A percentile compares a stretch with the other conserved stretches of the same genome.
These are phyloP conservation scores for Breviolum minutum DNA, from an alignment of 73 alveolate species.

Conservation along the genomic window DNA sequence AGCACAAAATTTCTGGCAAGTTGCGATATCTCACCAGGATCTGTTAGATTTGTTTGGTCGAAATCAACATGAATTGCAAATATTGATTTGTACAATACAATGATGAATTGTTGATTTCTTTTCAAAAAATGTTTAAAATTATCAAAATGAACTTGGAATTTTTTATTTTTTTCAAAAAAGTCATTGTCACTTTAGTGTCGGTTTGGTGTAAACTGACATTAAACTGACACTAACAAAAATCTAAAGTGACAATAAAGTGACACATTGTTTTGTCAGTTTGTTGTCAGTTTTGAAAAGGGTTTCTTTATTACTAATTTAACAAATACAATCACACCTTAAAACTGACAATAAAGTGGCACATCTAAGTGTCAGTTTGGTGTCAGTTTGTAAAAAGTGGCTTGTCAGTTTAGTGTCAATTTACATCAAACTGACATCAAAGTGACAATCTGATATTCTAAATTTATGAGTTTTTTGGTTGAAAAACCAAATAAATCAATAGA, in stretches of 20 bases:
- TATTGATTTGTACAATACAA: too few species aligned
- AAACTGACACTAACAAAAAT: background rate
- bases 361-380: background rate
- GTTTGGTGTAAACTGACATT: background rate
- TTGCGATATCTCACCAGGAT: background rate
- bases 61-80: too few species aligned
- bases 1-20: background rate
- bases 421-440: too few species aligned
- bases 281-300: too few species aligned
- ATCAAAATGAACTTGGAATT: too few species aligned
- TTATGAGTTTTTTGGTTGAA: too few species aligned
- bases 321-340: background rate
- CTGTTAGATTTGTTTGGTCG: background rate
- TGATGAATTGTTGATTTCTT: too few species aligned
- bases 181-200: background rate
- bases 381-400: background rate
- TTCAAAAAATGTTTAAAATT: too few species aligned
- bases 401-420: background rate
- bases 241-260: background rate
- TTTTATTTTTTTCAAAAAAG: background rate
- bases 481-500: too few species aligned
- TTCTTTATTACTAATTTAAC: too few species aligned
- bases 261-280: background rate
- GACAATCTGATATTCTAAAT: too few species aligned
- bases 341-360: background rate